phyloP scores from a whole-genome alignment of 169 alveolate genomes.

The Toxoplasma gondii region DNA sequence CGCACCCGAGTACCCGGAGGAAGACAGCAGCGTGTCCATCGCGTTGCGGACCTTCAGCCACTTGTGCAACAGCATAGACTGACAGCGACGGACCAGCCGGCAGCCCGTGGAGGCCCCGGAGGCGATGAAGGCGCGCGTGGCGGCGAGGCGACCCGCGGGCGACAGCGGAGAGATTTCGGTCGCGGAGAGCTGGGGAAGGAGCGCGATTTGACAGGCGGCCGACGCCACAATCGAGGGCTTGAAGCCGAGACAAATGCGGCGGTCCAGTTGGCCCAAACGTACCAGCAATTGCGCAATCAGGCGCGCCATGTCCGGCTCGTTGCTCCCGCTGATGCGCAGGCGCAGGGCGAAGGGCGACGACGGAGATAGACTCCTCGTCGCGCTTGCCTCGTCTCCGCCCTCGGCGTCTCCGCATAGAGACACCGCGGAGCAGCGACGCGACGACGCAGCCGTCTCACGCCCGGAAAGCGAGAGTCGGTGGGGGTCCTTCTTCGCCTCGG shows the following conservation, averaged over 20 bases:
- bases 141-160: constrained; percentile 36
- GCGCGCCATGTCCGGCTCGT: constrained; percentile 40
- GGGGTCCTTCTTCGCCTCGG: not conserved
- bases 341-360: constrained; percentile 28
- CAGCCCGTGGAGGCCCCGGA: constrained; percentile 41
- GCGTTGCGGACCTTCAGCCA: constrained; percentile 49
- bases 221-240: constrained; percentile 56
- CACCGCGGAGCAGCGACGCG: not conserved
- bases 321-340: constrained; percentile 57
- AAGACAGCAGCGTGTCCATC: not conserved
- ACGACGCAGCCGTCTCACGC: not conserved
- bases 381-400: not conserved
- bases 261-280: constrained; percentile 40
- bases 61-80: constrained; percentile 55
- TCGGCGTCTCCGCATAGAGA: not conserved
- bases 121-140: constrained; percentile 49
- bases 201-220: constrained; percentile 50
- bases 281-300: constrained; percentile 55
- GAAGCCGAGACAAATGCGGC: constrained; percentile 41
- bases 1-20: not conserved
- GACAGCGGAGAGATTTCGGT: constrained; percentile 38
- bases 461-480: not conserved
- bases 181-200: constrained; percentile 40
- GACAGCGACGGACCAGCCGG: constrained; percentile 54
- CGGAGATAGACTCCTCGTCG: not conserved